phyloP scores from a whole-genome alignment of 2,329 filamentous ascomycete species.

The Alternaria arborescens region DNA sequence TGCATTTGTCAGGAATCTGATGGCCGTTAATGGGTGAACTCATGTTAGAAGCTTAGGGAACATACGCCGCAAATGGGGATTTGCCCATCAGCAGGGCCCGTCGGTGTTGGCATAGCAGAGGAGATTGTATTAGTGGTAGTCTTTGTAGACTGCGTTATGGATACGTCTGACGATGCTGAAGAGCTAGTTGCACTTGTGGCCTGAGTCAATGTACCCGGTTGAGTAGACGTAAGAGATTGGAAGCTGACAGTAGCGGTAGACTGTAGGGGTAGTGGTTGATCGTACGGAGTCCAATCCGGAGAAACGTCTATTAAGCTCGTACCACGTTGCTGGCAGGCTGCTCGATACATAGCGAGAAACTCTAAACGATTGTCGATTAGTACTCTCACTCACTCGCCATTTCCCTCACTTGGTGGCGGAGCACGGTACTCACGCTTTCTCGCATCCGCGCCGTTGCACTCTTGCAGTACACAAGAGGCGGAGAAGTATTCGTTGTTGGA shows the following conservation, averaged over 20 bases:
- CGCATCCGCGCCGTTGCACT: conserved; percentile 9
- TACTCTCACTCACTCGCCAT: background rate
- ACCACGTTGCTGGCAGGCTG: conserved; percentile 4
- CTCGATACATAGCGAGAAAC: conserved; percentile 11
- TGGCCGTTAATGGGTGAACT: background rate
- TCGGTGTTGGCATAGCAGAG: background rate
- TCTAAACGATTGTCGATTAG: conserved; percentile 12
- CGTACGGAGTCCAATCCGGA: conserved; percentile 15
- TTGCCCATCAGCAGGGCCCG: background rate
- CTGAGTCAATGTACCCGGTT: background rate
- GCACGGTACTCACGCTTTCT: conserved; percentile 12
- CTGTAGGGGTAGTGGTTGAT: background rate
- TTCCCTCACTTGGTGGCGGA: background rate
- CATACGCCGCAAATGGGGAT: conserved; percentile 21
- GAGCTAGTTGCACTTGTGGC: background rate
- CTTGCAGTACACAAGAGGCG: conserved; percentile 11
- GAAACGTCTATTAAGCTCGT: conserved; percentile 4
- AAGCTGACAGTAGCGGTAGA: background rate
- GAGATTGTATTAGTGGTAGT: background rate
- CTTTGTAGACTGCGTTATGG: background rate
- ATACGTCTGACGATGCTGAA: background rate
- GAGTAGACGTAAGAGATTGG: background rate
- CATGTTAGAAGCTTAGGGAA: background rate
- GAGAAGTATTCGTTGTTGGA: conserved; percentile 12
- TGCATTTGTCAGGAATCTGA: conserved; percentile 23